Evolutionary conservation across 2,329 filamentous ascomycete species (phyloP), one percentile per base, ranked within the genome.

Genomic region (Byssochlamys sp.): DNA sequence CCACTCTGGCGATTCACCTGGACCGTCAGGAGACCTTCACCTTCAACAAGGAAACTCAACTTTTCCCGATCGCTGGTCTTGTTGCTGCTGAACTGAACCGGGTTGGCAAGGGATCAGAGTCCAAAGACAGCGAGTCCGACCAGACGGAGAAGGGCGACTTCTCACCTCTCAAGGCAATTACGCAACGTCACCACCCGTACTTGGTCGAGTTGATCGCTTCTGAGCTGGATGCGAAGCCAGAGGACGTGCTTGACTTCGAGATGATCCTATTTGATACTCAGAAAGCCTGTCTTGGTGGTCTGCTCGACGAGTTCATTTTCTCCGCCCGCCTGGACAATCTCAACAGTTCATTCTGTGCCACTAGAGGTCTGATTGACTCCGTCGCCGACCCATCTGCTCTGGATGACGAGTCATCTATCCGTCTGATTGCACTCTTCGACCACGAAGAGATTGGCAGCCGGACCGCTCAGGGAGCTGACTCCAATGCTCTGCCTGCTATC

Each of bases 211-310:
- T 96, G 51, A 87, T 99, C 63, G 91, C 94, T 29, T 79, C 85
- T 35, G 85, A 96, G 68, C 87, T 88, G 1, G 87, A 83, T 5
- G 87, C 88, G 33, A 75, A 83, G 19, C 80, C 87, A 0, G 78
- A 84, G 2, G 85, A 91, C 59, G 82, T 99, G 19, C 78, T 94
- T 53, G 94, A 99, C 75, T 99, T 99, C 66, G 94, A 99, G 77
- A 84, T 96, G 66, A 84, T 96, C n/a, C 85, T 99, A 49, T 99
- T 95, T 75, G 94, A 99, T 72, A 95, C 91, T 9, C 94, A 99
- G 69, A 89, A 92, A 69, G 84, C 91, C 0, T 89, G 86, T 69
- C 82, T 99, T 14, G 94, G 94, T 59, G 94, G 94, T 35, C 77
- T 99, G 63, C 88, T 89, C 71, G 88, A 96, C 68, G 94, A 99